These are phyloP conservation scores for Hypericum androsaemum DNA, from an alignment of 345 rosid species.

Conservation along the genomic window DNA sequence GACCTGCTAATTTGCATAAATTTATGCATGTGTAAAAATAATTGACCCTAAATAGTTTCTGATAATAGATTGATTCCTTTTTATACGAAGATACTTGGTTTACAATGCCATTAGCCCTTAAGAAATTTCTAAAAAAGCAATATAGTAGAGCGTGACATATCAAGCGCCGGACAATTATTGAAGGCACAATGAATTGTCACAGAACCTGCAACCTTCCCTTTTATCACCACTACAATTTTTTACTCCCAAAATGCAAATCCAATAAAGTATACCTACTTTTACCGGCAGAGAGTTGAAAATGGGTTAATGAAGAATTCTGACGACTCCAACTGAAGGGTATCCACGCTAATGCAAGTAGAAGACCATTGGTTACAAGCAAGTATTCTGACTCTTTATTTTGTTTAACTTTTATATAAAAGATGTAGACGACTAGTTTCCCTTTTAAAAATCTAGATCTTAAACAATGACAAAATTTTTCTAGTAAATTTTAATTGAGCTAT, in stretches of 20 bases:
- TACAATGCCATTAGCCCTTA: too few species aligned
- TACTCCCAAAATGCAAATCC: too few species aligned
- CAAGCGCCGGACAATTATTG: not conserved
- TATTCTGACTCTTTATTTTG: slow-evolving; percentile 10
- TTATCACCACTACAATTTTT: too few species aligned
- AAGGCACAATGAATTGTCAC: not conserved
- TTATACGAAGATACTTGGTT: too few species aligned
- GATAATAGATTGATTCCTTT: too few species aligned
- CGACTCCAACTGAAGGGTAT: not conserved
- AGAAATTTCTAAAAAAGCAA: slow-evolving; percentile 1
- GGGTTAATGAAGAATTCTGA: not conserved
- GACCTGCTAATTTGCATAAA: too few species aligned
- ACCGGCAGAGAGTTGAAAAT: not conserved
- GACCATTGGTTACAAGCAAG: slow-evolving; percentile 22
- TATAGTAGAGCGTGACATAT: not conserved
- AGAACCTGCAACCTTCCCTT: too few species aligned
- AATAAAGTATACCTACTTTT: too few species aligned
- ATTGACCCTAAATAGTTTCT: too few species aligned
- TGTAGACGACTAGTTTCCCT: slow-evolving; percentile 2
- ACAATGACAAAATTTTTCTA: not conserved
- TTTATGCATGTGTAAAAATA: too few species aligned
- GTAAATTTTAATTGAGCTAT: too few species aligned
- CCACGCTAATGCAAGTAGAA: slow-evolving; percentile 6
- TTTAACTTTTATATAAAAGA: slow-evolving; percentile 21
- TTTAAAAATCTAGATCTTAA: too few species aligned